Evolutionary conservation across 345 rosid species (phyloP).

Genomic region (Syzygium aromaticum): DNA sequence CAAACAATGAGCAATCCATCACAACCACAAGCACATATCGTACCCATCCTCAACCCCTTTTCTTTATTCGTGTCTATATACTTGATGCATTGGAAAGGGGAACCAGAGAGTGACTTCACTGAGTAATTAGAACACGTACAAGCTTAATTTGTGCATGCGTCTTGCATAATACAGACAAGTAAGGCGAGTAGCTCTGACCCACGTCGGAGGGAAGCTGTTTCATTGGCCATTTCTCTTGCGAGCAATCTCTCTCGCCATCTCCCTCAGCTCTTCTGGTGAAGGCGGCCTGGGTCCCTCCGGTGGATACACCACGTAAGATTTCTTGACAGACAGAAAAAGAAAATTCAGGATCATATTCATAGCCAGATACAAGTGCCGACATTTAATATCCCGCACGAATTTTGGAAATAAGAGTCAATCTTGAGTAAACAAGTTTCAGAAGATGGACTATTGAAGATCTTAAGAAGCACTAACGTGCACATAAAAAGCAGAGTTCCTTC

Average conservation of each 20-base stretch:
- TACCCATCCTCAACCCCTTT: neutral
- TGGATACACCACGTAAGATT: slow-evolving; percentile 45
- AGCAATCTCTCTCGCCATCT: slow-evolving; percentile 55
- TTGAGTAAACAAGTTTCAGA: neutral
- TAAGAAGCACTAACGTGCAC: neutral
- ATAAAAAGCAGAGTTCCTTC: neutral
- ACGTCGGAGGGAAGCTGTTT: neutral
- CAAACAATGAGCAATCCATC: neutral
- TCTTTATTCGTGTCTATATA: neutral
- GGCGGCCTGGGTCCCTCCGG: slow-evolving; percentile 46
- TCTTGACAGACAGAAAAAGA: slow-evolving; percentile 21
- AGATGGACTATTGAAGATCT: neutral
- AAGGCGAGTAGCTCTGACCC: neutral
- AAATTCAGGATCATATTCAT: neutral
- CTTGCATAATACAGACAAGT: neutral
- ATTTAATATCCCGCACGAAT: neutral
- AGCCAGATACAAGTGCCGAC: neutral
- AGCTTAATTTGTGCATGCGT: neutral
- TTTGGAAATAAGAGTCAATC: neutral
- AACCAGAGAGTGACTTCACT: neutral
- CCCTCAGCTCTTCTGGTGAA: slow-evolving; percentile 62
- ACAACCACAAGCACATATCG: neutral
- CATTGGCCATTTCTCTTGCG: slow-evolving; percentile 25
- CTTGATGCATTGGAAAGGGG: neutral
- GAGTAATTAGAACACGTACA: neutral